Conservation (phyloP, 768 basidiomycete genomes). For the Hysterangium stoloniferum region DNA sequence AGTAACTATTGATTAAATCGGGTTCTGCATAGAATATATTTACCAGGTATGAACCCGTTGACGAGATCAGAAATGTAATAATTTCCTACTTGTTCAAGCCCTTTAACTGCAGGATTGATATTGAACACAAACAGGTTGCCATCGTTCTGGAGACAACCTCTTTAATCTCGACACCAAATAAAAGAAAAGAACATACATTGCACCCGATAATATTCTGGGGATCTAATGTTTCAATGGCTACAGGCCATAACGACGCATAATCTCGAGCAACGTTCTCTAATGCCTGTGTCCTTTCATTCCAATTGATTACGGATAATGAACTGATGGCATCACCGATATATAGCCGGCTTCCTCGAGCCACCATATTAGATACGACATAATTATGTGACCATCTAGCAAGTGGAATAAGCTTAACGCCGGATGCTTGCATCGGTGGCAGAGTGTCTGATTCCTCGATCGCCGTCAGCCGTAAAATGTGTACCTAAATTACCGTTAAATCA, state of each 20-base stretch:
- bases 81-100: slow-evolving; percentile 56
- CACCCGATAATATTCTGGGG: slow-evolving; percentile 56
- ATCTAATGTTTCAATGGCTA: slow-evolving; percentile 51
- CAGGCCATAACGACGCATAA: slow-evolving; percentile 68
- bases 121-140: slow-evolving; percentile 62
- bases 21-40: slow-evolving; percentile 9
- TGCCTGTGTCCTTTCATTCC: slow-evolving; percentile 29
- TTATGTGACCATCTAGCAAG: slow-evolving; percentile 71
- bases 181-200: slow-evolving; percentile 42
- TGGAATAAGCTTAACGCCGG: slow-evolving; percentile 31
- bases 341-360: slow-evolving; percentile 44
- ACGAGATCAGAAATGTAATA: slow-evolving; percentile 74
- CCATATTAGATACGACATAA: slow-evolving; percentile 66
- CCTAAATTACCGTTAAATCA: slow-evolving; percentile 3
- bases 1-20: slow-evolving; percentile 7
- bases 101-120: slow-evolving; percentile 33
- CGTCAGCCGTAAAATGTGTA: not conserved
- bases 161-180: not conserved
- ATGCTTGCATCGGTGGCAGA: slow-evolving; percentile 22
- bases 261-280: slow-evolving; percentile 59
- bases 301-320: slow-evolving; percentile 64
- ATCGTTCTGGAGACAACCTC: slow-evolving; percentile 38
- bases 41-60: slow-evolving; percentile 67
- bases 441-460: slow-evolving; percentile 28
- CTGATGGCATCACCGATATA: slow-evolving; percentile 75